phyloP scores from a whole-genome alignment of 1,284 basidiomycete genomes.

The Cutaneotrichosporon sp. region DNA sequence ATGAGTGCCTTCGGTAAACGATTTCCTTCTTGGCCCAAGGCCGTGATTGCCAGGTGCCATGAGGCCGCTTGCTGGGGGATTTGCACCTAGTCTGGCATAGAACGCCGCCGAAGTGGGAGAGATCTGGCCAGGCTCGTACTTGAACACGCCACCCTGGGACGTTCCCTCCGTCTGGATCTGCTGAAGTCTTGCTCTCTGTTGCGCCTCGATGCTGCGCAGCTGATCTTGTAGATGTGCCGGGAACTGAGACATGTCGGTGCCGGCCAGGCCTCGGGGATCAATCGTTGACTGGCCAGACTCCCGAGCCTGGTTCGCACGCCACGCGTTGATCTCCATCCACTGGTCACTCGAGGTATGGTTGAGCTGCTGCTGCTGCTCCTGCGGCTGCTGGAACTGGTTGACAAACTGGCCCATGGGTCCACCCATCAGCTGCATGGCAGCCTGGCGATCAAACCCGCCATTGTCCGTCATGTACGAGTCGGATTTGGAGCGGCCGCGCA shows the following conservation, averaged over 20 bases:
- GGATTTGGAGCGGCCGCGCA: slow-evolving; percentile 40
- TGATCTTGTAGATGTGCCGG: no score
- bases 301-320: slow-evolving; percentile 16
- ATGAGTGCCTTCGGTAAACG: slow-evolving; percentile 37
- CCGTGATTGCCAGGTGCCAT: not conserved
- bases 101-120: slow-evolving; percentile 41
- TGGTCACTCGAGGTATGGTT: no score
- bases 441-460: slow-evolving; percentile 33
- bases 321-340: slow-evolving; percentile 20
- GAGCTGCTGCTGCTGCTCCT: no score
- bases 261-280: slow-evolving; percentile 39
- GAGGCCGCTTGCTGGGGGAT: not conserved
- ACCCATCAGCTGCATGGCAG: slow-evolving; percentile 26
- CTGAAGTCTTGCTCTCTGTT: slow-evolving; percentile 18
- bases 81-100: slow-evolving; percentile 37
- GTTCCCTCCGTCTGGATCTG: slow-evolving; percentile 18
- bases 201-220: slow-evolving; percentile 16
- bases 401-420: slow-evolving; percentile 4
- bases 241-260: slow-evolving; percentile 10
- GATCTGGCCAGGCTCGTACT: slow-evolving; percentile 35
- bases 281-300: slow-evolving; percentile 20
- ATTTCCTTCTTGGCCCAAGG: slow-evolving; percentile 20
- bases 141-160: slow-evolving; percentile 16
- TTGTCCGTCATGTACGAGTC: slow-evolving; percentile 37
- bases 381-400: slow-evolving; percentile 3